Evolutionary conservation across 1,139 yeast species (phyloP), one percentile per base, ranked within the genome.

Genomic region (Sporopachydermia cereana): DNA sequence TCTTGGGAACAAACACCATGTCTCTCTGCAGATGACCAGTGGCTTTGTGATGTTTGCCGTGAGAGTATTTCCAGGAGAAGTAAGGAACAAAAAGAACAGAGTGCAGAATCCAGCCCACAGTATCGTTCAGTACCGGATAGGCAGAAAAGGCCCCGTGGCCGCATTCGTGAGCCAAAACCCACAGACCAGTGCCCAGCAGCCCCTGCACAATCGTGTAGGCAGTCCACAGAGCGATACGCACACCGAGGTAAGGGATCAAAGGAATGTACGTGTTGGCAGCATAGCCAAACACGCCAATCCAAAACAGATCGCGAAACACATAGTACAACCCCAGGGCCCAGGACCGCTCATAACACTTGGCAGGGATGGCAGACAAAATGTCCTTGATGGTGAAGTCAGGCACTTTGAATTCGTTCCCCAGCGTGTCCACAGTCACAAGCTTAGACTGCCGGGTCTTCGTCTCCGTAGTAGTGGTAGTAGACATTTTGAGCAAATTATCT

Each of bases 101-200:
- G 66, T 84, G 95, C 50, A 84, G 67, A 31, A 81, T 66, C 94
- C 94, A 84, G 46, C 95, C 95, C 44, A 80, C 79, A 43, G 75
- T 62, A 61, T 84, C 91, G 61, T 84, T 84, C 51, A 84, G 73
- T 59, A 68, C 61, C 51, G 73, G 74, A 58, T 77, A 79, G 56
- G 83, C 86, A 23, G 84, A 76, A 58, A 84, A 84, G 25, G 94
- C 94, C 48, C 79, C 82, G 63, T 84, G 95, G 46, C 95, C 95
- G 68, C 95, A 84, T 66, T 84, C 95, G 64, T 84, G 95, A 49
- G 94, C 94, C 61, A 84, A 64, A 51, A 84, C 81, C 95, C 95
- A 84, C 53, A 81, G 58, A 30, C 94, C 95, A 50, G 85, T 79
- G 27, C 84, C 84, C 56, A 80, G 72, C 53, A 83, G 68, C 43